A percentile compares a stretch with the other conserved stretches of the same genome.
These are phyloP conservation scores for Trichoderma sp. DNA, from an alignment of 2,329 filamentous ascomycete genomes.

Conservation along the genomic window DNA sequence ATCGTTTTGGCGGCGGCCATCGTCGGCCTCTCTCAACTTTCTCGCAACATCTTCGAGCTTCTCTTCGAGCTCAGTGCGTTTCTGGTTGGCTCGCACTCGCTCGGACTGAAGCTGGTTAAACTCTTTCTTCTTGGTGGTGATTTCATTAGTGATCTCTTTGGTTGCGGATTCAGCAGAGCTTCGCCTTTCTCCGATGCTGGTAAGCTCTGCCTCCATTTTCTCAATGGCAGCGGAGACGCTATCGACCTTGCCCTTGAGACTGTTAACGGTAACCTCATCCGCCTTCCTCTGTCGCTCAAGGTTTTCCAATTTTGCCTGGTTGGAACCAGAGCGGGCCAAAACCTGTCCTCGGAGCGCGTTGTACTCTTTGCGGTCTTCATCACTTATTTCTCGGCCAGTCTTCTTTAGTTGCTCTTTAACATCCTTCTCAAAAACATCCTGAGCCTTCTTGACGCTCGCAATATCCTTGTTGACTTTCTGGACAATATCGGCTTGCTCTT, in stretches of 20 bases:
- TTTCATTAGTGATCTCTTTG: slow-evolving; percentile 73
- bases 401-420: slow-evolving; percentile 84
- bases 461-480: slow-evolving; percentile 80
- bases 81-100: slow-evolving; percentile 77
- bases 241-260: slow-evolving; percentile 85
- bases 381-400: slow-evolving; percentile 82
- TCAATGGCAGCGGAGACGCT: slow-evolving; percentile 72
- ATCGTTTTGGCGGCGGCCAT: slow-evolving; percentile 82
- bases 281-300: slow-evolving; percentile 88
- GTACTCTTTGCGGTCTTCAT: slow-evolving; percentile 87
- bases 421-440: slow-evolving; percentile 84
- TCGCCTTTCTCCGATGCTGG: slow-evolving; percentile 70
- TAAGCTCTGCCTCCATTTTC: slow-evolving; percentile 73
- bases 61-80: slow-evolving; percentile 86
- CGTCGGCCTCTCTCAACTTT: slow-evolving; percentile 83
- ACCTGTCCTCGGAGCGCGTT: slow-evolving; percentile 82
- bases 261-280: slow-evolving; percentile 88
- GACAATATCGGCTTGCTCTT: slow-evolving; percentile 69
- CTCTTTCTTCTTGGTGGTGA: slow-evolving; percentile 86
- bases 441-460: slow-evolving; percentile 83
- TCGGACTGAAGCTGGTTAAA: slow-evolving; percentile 85
- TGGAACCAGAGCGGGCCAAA: slow-evolving; percentile 76
- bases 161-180: slow-evolving; percentile 63
- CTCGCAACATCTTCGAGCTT: slow-evolving; percentile 80
- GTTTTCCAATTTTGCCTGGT: slow-evolving; percentile 82